Evolutionary conservation across 2,329 filamentous ascomycete genomes (phyloP).

Genomic region (Phaeosphaeriaceae sp.): DNA sequence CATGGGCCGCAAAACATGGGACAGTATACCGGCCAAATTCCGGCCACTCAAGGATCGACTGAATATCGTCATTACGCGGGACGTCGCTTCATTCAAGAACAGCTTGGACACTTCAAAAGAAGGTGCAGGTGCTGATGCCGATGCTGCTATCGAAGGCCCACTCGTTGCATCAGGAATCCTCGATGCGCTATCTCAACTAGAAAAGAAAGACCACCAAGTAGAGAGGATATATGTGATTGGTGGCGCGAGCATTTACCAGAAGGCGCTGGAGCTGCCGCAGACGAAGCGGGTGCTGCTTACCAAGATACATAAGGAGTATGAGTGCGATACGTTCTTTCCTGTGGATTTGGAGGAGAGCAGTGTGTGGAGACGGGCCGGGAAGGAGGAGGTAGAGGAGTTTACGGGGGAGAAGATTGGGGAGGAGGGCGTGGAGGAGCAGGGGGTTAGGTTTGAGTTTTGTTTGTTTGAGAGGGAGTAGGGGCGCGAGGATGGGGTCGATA

Average conservation of each 20-base stretch:
- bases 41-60: slow-evolving; percentile 79
- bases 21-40: slow-evolving; percentile 80
- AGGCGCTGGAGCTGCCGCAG: slow-evolving; percentile 67
- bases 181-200: slow-evolving; percentile 48
- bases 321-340: slow-evolving; percentile 79
- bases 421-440: slow-evolving; percentile 67
- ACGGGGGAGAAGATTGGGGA: slow-evolving; percentile 69
- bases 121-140: background rate
- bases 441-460: slow-evolving; percentile 72
- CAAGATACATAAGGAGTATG: slow-evolving; percentile 71
- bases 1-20: slow-evolving; percentile 98
- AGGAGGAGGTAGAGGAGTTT: slow-evolving; percentile 66
- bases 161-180: slow-evolving; percentile 65
- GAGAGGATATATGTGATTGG: slow-evolving; percentile 80
- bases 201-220: slow-evolving; percentile 7
- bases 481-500: too few relatives aligned
- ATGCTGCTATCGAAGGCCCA: slow-evolving; percentile 49
- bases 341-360: slow-evolving; percentile 58
- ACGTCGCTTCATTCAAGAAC: slow-evolving; percentile 21
- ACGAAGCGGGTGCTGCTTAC: slow-evolving; percentile 73
- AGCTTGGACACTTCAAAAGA: slow-evolving; percentile 2
- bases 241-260: slow-evolving; percentile 82
- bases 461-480: slow-evolving; percentile 65
- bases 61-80: slow-evolving; percentile 80
- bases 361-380: slow-evolving; percentile 63